A percentile compares a stretch with the other conserved stretches of the same genome.
These are phyloP conservation scores for Cnidoscolus chayamansa DNA, from an alignment of 441 rosid genomes.

Conservation along the genomic window DNA sequence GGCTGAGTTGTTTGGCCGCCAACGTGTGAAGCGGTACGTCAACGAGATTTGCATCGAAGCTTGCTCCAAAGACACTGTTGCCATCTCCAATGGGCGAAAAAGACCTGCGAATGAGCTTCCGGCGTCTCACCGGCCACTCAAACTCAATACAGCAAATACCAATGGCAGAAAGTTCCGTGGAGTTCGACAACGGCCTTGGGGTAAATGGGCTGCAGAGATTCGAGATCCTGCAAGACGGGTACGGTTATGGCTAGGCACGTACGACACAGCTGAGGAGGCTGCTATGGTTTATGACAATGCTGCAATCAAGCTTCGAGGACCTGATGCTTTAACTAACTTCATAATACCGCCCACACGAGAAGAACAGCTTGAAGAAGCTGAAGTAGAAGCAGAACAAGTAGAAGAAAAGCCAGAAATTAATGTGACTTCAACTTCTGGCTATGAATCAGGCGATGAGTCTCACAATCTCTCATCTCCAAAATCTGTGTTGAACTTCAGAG, in stretches of 20 bases:
- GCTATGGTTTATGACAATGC: constrained; percentile 93
- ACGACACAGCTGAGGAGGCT: constrained; percentile 90
- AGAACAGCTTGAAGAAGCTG: constrained; percentile 15
- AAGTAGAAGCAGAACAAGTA: constrained; percentile 15
- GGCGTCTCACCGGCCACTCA: constrained; percentile 23
- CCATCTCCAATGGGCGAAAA: constrained; percentile 29
- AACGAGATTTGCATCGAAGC: constrained; percentile 59
- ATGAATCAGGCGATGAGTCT: constrained; percentile 65
- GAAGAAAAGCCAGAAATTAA: constrained; percentile 28
- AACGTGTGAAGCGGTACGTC: constrained; percentile 57
- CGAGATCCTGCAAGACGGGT: constrained; percentile 80
- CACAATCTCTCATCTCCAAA: constrained; percentile 61
- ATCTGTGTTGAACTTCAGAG: constrained; percentile 60
- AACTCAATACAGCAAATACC: background rate
- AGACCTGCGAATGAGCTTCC: constrained; percentile 26
- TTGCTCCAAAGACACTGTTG: constrained; percentile 12
- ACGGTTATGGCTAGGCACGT: constrained; percentile 93
- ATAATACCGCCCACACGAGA: constrained; percentile 38
- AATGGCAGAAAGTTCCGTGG: constrained; percentile 70
- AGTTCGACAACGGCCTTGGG: constrained; percentile 94
- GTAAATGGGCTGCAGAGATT: constrained; percentile 99
- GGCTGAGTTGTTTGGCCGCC: constrained; percentile 40
- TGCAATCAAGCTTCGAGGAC: constrained; percentile 85
- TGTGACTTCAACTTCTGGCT: constrained; percentile 38
- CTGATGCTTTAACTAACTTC: constrained; percentile 82